Base-by-base conservation (phyloP, 768 basidiomycete species). In the Boletus reticulatus region DNA sequence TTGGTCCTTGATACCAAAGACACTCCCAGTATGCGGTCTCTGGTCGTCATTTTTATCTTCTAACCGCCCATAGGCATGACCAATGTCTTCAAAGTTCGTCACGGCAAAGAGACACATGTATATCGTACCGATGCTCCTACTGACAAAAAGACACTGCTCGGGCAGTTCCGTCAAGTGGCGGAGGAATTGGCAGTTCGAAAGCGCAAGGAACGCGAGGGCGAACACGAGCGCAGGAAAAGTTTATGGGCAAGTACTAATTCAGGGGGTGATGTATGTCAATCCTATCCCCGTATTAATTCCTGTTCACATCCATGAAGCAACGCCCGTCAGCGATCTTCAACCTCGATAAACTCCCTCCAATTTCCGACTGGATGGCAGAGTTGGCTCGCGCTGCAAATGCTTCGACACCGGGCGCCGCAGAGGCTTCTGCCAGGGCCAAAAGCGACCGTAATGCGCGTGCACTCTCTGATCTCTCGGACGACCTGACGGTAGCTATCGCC, bases 1-100 rank as follows among this genome's bases (percentile, higher is more conserved):
- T 74, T 96, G 37, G 94, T 98, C 0, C 80, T 96, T 19, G 97
- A 99, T 70, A 92, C 96, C 34, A 98, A 98, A 71, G 97, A 98
- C 72, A 88, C 93, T 4, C 80, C 92, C 6, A 88, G 95, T 95
- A 54, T 60, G 87, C 61, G 16, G n/a, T 14, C n/a, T 44, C 34
- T 52, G 17, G 22, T 48, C 6, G 5, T 8, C 13, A 1, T 43
- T 50, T 50, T 47, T 41, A 8, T 44, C 43, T 41, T 56, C 37
- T 62, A 42, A 60, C 44, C 27, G 34, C 48, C 38, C 50, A 17
- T 48, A 84, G 88, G 74, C 47, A 87, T 98, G 79, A 92, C 88
- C n/a, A 97, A 98, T 63, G 95, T 98, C 4, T 90, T 98, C 80
- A 98, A 98, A 77, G 85, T 99, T 59, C 81, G 89, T 57, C 85